phyloP scores from a whole-genome alignment of 495 filamentous ascomycete species.

The Penicillium salamii region DNA sequence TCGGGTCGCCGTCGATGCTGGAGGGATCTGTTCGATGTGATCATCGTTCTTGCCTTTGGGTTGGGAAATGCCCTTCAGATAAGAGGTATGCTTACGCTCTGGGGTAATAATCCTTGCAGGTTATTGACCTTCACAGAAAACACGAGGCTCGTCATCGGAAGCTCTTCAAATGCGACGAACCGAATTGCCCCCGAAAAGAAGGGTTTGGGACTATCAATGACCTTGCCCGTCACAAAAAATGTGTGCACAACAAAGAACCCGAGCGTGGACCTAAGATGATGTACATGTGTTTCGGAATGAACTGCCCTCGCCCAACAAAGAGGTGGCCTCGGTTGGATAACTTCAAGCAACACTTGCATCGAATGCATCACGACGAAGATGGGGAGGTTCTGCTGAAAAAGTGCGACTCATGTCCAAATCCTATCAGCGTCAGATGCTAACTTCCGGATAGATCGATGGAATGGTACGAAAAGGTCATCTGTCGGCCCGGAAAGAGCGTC shows the following conservation, averaged over 20 bases:
- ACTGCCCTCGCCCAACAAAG: constrained; percentile 68
- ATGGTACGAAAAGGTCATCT: constrained; percentile 35
- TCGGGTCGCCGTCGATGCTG: constrained; percentile 19
- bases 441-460: constrained; percentile 29
- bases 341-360: constrained; percentile 78
- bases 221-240: constrained; percentile 67
- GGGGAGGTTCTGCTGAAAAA: constrained; percentile 49
- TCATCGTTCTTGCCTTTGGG: constrained; percentile 34
- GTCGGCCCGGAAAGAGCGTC: constrained; percentile 1
- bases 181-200: constrained; percentile 55
- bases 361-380: constrained; percentile 67
- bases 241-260: constrained; percentile 59
- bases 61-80: constrained; percentile 42
- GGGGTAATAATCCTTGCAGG: neutral
- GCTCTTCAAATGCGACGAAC: constrained; percentile 63
- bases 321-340: constrained; percentile 89
- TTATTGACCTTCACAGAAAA: constrained; percentile 57
- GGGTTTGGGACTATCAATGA: constrained; percentile 87
- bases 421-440: constrained; percentile 6
- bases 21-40: constrained; percentile 32
- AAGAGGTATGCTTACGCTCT: constrained; percentile 32
- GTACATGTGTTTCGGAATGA: constrained; percentile 63
- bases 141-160: constrained; percentile 76
- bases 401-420: constrained; percentile 34
- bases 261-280: constrained; percentile 52